Evolutionary conservation across 164 flowering plant genomes (phyloP).

Genomic region (Annona cherimola): DNA sequence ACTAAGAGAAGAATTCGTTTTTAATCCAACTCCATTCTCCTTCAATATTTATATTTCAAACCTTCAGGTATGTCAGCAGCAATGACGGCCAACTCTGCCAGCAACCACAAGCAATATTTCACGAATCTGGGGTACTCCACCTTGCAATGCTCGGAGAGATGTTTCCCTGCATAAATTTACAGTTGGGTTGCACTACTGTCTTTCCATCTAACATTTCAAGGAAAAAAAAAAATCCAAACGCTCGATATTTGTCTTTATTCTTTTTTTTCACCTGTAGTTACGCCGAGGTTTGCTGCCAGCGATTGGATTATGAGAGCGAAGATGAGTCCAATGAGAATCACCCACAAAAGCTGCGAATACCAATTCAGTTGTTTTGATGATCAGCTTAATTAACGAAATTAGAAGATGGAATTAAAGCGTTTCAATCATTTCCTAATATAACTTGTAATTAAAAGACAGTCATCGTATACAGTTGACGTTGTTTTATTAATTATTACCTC

Average conservation of each 20-base stretch:
- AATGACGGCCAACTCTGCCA: slow-evolving; percentile 83
- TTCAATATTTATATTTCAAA: not conserved
- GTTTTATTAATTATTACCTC: slow-evolving; percentile 35
- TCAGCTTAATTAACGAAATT: not conserved
- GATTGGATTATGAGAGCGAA: slow-evolving; percentile 90
- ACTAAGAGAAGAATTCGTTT: not conserved
- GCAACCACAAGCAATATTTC: slow-evolving; percentile 70
- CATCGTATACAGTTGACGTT: too few species aligned
- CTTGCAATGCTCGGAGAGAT: slow-evolving; percentile 65
- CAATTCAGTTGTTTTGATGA: not conserved
- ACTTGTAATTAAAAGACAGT: too few species aligned
- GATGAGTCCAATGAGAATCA: slow-evolving; percentile 64
- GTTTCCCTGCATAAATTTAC: slow-evolving; percentile 44
- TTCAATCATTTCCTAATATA: not conserved
- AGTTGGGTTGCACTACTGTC: not conserved
- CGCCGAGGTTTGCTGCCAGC: slow-evolving; percentile 88
- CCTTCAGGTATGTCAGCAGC: slow-evolving; percentile 98
- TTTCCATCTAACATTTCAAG: not conserved
- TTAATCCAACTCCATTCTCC: not conserved
- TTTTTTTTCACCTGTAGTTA: slow-evolving; percentile 52
- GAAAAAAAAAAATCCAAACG: not conserved
- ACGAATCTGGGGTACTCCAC: slow-evolving; percentile 52
- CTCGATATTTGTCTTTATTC: not conserved
- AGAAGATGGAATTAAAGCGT: not conserved
- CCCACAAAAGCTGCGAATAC: slow-evolving; percentile 72